Evolutionary conservation across 768 basidiomycete species (phyloP).

Genomic region (Xanthoconium purpureum): DNA sequence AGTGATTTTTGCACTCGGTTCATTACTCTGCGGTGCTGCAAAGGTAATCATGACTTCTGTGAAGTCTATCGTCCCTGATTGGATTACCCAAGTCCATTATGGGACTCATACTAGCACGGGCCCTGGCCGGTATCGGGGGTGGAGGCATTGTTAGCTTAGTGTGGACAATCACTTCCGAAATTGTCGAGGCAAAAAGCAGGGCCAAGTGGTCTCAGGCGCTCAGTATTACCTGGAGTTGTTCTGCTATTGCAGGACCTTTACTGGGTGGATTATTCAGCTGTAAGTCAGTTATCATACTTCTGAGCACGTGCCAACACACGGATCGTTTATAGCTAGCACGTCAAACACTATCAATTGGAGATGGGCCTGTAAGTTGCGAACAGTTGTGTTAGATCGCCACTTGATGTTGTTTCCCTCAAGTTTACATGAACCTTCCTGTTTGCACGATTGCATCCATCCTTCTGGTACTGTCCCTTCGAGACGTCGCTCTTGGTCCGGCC

Average conservation of each 20-base stretch:
- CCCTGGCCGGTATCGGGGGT: constrained; percentile 73
- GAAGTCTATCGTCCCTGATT: constrained; percentile 16
- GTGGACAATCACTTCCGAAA: constrained; percentile 84
- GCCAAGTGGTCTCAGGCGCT: constrained; percentile 85
- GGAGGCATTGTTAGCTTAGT: constrained; percentile 84
- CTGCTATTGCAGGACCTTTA: constrained; percentile 78
- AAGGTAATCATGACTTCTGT: constrained; percentile 42
- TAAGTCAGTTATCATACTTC: constrained; percentile 34
- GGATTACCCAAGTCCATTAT: constrained; percentile 35
- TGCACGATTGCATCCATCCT: constrained; percentile 59
- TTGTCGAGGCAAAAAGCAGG: constrained; percentile 66
- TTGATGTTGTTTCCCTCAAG: constrained; percentile 37
- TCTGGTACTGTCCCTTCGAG: constrained; percentile 57
- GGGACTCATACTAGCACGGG: constrained; percentile 68
- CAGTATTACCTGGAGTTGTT: constrained; percentile 84
- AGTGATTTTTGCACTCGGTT: constrained; percentile 70
- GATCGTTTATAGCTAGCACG: constrained; percentile 28
- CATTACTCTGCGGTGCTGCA: constrained; percentile 75
- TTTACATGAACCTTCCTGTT: constrained; percentile 81
- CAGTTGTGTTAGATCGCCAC: constrained; percentile 9
- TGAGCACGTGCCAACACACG: constrained; percentile 15
- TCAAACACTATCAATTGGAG: constrained; percentile 57
- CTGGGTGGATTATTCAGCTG: constrained; percentile 82
- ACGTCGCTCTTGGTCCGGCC: constrained; percentile 45
- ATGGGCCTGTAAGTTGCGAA: constrained; percentile 71